Conservation (phyloP, 805 yeast species). For the Cyberlindnera americana region DNA sequence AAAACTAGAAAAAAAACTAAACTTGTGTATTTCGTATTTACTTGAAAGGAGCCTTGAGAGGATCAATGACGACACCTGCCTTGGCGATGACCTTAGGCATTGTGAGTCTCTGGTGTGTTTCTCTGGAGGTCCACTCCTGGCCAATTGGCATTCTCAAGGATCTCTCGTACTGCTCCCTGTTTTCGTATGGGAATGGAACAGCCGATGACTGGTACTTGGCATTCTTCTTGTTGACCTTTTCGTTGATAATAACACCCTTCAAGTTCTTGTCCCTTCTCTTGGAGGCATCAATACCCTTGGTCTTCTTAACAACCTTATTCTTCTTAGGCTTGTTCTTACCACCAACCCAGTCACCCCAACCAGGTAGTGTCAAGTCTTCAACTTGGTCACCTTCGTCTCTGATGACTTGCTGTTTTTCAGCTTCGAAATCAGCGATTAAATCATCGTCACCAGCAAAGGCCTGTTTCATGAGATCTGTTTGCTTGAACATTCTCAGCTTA, state of each 20-base stretch:
- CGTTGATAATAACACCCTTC: slow-evolving; percentile 85
- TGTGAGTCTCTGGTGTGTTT: slow-evolving; percentile 80
- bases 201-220: slow-evolving; percentile 79
- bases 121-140: slow-evolving; percentile 91
- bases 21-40: too few relatives aligned
- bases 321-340: slow-evolving; percentile 41
- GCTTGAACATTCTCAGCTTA: slow-evolving; percentile 59
- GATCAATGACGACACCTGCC: slow-evolving; percentile 88
- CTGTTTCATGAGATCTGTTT: slow-evolving; percentile 75
- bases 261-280: slow-evolving; percentile 75
- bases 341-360: slow-evolving; percentile 99
- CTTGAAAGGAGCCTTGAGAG: slow-evolving; percentile 81
- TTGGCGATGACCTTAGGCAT: slow-evolving; percentile 86
- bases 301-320: slow-evolving; percentile 62
- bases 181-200: slow-evolving; percentile 96
- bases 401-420: slow-evolving; percentile 64
- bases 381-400: slow-evolving; percentile 85
- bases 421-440: slow-evolving; percentile 72
- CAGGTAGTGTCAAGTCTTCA: slow-evolving; percentile 83
- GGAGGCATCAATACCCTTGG: slow-evolving; percentile 71
- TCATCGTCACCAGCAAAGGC: slow-evolving; percentile 99
- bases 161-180: slow-evolving; percentile 91
- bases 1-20: too few relatives aligned
- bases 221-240: slow-evolving; percentile 78
- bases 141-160: slow-evolving; percentile 95